Evolutionary conservation across 73 alveolate species (phyloP).

Genomic region (Paramecium sexaurelia): DNA sequence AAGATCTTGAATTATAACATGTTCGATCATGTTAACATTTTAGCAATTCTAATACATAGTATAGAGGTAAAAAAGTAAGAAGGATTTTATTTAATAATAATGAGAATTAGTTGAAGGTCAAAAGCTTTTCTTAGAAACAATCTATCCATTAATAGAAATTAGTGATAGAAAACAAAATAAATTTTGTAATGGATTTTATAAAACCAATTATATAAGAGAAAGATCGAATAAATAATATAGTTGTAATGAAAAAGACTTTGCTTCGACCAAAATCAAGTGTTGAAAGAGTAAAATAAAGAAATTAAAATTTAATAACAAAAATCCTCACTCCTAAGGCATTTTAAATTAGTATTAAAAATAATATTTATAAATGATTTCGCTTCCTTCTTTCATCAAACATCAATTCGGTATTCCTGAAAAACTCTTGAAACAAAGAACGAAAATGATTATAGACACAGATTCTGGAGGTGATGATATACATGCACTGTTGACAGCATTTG

Average conservation of each 20-base stretch:
- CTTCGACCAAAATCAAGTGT: slow-evolving; percentile 54
- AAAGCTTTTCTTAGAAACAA: not conserved
- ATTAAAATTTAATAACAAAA: not conserved
- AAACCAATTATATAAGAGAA: not conserved
- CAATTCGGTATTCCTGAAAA: slow-evolving; percentile 36
- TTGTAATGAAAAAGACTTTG: not conserved
- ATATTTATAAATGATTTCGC: slow-evolving; percentile 48
- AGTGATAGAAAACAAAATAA: not conserved
- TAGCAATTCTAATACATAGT: not conserved
- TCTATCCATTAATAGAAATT: not conserved
- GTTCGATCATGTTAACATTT: not conserved
- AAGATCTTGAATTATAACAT: not conserved
- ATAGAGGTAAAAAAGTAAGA: not conserved
- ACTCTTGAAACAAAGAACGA: slow-evolving; percentile 2
- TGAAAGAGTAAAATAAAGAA: not conserved
- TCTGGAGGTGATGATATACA: slow-evolving; percentile 48
- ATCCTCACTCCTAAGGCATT: not conserved
- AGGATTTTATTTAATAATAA: not conserved
- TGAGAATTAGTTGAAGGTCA: not conserved
- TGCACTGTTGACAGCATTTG: slow-evolving; percentile 35
- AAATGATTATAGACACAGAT: slow-evolving; percentile 52
- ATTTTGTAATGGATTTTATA: slow-evolving; percentile 31
- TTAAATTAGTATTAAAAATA: not conserved
- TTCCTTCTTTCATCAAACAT: slow-evolving; percentile 50
- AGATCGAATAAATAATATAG: slow-evolving; percentile 15